These are phyloP conservation scores for Fraxinus paxiana DNA, from an alignment of 305 asterid genomes.

Conservation along the genomic window DNA sequence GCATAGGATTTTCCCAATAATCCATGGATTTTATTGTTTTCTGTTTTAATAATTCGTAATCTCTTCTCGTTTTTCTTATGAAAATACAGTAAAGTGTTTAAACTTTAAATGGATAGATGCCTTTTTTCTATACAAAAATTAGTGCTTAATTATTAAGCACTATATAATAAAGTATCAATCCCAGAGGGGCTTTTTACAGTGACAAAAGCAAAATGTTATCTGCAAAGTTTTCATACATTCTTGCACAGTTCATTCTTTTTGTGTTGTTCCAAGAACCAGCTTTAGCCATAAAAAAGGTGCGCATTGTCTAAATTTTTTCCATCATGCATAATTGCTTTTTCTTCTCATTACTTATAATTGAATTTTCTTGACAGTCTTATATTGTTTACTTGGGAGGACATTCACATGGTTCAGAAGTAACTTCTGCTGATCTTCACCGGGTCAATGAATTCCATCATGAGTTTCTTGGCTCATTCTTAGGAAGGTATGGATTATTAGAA, in stretches of 20 bases:
- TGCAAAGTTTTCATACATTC: not conserved
- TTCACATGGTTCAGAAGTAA: not conserved
- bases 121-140: not conserved
- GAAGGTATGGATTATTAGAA: not conserved
- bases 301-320: not conserved
- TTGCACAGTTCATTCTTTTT: not conserved
- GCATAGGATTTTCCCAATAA: not conserved
- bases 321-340: not conserved
- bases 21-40: not conserved
- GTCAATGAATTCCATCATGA: not conserved
- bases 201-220: not conserved
- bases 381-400: conserved; percentile 19
- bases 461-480: conserved; percentile 12
- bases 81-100: not conserved
- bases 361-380: conserved; percentile 2
- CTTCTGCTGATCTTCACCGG: not conserved
- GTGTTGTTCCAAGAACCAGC: not conserved
- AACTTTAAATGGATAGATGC: not conserved
- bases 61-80: not conserved
- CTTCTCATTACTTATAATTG: not conserved
- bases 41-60: not conserved
- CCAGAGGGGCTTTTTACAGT: not conserved
- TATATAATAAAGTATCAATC: not conserved
- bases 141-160: not conserved
- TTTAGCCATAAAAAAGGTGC: conserved; percentile 12